Conservation (phyloP, 805 yeast genomes). For the Ogataea methanolica region DNA sequence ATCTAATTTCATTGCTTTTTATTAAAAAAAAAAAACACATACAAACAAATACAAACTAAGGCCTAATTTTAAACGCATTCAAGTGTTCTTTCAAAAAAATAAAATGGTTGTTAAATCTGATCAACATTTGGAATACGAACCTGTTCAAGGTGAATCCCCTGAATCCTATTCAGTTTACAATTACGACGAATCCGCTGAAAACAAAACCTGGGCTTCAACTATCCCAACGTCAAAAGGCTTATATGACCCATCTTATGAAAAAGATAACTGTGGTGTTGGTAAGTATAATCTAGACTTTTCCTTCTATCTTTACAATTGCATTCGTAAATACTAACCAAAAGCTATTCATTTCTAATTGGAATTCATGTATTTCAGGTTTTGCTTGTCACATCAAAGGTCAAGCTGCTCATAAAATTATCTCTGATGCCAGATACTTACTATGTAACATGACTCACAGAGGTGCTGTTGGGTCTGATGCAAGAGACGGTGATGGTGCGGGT, state of each 20-base stretch:
- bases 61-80: neutral
- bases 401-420: conserved; percentile 84
- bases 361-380: conserved; percentile 41
- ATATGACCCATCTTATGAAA: conserved; percentile 89
- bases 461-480: conserved; percentile 92
- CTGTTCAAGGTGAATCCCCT: conserved; percentile 13
- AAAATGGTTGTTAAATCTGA: conserved; percentile 27
- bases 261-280: conserved; percentile 97
- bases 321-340: neutral
- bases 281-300: conserved; percentile 3
- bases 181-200: conserved; percentile 72
- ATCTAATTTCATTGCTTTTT: neutral
- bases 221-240: conserved; percentile 85
- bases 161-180: conserved; percentile 43
- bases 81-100: neutral
- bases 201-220: conserved; percentile 88
- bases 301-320: neutral
- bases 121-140: conserved; percentile 23
- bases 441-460: conserved; percentile 99
- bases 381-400: conserved; percentile 90
- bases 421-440: conserved; percentile 80
- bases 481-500: conserved; percentile 99
- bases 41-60: neutral
- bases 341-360: neutral
- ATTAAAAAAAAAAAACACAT: neutral